Percentiles rank a stretch among this genome's conserved stretches.
Evolutionary conservation across 2,329 filamentous ascomycete species (phyloP).

Genomic region (Aulographum hederae): DNA sequence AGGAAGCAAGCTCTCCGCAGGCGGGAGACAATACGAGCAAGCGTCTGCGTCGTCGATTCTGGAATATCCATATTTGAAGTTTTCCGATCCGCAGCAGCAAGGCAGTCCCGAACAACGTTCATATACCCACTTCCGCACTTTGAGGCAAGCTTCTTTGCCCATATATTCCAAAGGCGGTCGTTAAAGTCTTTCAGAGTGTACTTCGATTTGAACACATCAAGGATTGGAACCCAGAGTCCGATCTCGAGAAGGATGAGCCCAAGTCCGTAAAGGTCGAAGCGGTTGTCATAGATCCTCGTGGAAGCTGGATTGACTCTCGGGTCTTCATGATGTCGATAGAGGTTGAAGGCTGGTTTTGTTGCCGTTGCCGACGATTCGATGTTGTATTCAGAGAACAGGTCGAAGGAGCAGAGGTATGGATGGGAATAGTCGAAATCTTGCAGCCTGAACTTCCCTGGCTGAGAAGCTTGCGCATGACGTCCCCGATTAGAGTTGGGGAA

Average conservation of each 20-base stretch:
- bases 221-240: conserved; percentile 54
- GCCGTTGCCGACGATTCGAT: conserved; percentile 27
- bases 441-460: too few species aligned
- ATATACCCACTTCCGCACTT: conserved; percentile 59
- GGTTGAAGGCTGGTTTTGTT: conserved; percentile 31
- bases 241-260: conserved; percentile 58
- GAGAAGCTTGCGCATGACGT: too few species aligned
- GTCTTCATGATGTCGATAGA: conserved; percentile 49
- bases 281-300: conserved; percentile 26
- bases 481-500: too few species aligned
- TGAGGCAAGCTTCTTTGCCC: conserved; percentile 44
- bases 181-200: conserved; percentile 44
- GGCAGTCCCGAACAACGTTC: conserved; percentile 55
- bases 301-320: conserved; percentile 10
- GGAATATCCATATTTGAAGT: conserved; percentile 13
- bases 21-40: conserved; percentile 11
- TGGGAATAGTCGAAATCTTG: too few species aligned
- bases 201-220: conserved; percentile 38
- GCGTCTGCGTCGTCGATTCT: conserved; percentile 12
- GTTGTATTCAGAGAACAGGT: conserved; percentile 44
- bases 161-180: conserved; percentile 39
- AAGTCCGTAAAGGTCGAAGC: conserved; percentile 51
- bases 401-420: conserved; percentile 56
- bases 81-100: conserved; percentile 43
- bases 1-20: conserved; percentile 5